Percentiles rank a stretch among this genome's conserved stretches.
These are phyloP conservation scores for Monascus purpureus DNA, from an alignment of 495 filamentous ascomycete species.

Conservation along the genomic window DNA sequence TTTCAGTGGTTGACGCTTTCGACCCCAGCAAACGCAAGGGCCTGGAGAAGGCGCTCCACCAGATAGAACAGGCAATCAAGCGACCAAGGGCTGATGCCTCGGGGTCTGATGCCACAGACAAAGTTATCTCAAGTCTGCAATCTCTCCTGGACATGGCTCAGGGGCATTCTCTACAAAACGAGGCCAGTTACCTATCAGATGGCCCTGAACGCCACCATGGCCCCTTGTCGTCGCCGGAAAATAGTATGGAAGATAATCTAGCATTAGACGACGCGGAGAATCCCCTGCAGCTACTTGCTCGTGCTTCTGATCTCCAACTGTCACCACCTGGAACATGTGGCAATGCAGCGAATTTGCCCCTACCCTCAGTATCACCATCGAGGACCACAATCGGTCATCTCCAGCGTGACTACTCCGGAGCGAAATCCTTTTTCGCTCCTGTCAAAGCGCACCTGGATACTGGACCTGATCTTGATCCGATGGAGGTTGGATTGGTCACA, in stretches of 20 bases:
- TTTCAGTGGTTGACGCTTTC: constrained; percentile 3
- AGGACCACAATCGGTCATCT: background rate
- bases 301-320: constrained; percentile 53
- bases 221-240: constrained; percentile 14
- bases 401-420: constrained; percentile 6
- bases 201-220: constrained; percentile 12
- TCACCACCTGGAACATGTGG: constrained; percentile 27
- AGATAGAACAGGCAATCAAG: constrained; percentile 59
- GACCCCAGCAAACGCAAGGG: constrained; percentile 51
- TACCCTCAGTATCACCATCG: constrained; percentile 6
- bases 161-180: constrained; percentile 18
- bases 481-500: constrained; percentile 51
- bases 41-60: constrained; percentile 56
- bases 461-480: constrained; percentile 49
- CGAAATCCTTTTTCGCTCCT: constrained; percentile 46
- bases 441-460: constrained; percentile 44
- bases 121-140: constrained; percentile 41
- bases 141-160: constrained; percentile 37
- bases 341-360: constrained; percentile 6
- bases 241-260: constrained; percentile 31
- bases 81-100: constrained; percentile 37
- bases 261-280: constrained; percentile 62
- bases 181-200: constrained; percentile 14
- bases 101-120: constrained; percentile 34
- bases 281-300: constrained; percentile 53